Percentiles rank a stretch among this genome's conserved stretches.
Evolutionary conservation across 352 stramenopile species (phyloP).

Genomic region (Blastocystis sp.): DNA sequence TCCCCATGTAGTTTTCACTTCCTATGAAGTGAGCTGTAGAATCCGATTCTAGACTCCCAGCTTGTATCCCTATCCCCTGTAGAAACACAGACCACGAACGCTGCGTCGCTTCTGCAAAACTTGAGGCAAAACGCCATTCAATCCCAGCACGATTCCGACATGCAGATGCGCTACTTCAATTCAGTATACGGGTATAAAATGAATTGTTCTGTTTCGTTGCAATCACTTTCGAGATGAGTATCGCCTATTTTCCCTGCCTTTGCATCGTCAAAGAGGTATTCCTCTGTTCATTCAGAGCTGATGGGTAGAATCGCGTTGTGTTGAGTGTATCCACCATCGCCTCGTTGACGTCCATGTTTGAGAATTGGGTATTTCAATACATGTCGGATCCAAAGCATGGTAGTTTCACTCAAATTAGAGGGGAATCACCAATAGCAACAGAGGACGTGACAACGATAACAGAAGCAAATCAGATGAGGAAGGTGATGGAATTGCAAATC

Average conservation of each 20-base stretch:
- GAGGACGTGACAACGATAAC: no score
- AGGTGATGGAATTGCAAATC: neutral
- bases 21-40: neutral
- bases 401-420: neutral
- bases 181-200: neutral
- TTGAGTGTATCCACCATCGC: neutral
- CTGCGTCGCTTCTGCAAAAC: neutral
- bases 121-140: neutral
- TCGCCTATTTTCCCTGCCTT: constrained; percentile 30
- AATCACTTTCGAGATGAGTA: neutral
- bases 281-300: neutral
- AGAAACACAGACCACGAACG: neutral
- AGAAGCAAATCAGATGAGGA: neutral
- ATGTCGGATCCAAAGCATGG: neutral
- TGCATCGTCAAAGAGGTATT: neutral
- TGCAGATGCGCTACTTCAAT: neutral
- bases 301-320: neutral
- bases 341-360: constrained; percentile 9
- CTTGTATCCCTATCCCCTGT: neutral
- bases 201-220: neutral
- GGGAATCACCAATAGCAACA: no score
- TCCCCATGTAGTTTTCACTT: neutral
- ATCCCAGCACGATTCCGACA: neutral
- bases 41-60: neutral
- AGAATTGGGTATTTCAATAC: constrained; percentile 7